Evolutionary conservation across 306 rosid genomes (phyloP).

Genomic region (Geum urbanum): DNA sequence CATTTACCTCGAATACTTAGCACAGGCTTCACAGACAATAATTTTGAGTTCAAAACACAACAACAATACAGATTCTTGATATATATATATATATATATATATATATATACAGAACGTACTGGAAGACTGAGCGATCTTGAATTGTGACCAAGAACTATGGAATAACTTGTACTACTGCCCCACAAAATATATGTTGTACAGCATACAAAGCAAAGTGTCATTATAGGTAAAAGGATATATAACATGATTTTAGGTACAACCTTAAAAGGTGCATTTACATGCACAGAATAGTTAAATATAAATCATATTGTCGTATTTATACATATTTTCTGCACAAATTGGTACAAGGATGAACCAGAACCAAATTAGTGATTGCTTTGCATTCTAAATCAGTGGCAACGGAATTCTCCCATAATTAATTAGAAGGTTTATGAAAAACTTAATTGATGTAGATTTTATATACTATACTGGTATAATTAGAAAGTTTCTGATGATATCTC

Average conservation of each 20-base stretch:
- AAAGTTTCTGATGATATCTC: slow-evolving; percentile 19
- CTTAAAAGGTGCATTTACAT: slow-evolving; percentile 8
- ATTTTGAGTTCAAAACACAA: slow-evolving; percentile 1
- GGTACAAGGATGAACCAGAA: slow-evolving; percentile 17
- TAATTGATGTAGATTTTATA: slow-evolving; percentile 22
- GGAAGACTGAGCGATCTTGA: background rate
- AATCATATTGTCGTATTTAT: slow-evolving; percentile 15
- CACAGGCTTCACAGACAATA: background rate
- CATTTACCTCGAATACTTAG: background rate
- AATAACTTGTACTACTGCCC: slow-evolving; percentile 34
- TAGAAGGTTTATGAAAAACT: slow-evolving; percentile 29
- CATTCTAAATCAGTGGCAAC: too few relatives aligned
- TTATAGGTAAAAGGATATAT: background rate
- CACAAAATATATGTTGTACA: slow-evolving; percentile 38
- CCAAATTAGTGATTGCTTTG: slow-evolving; percentile 26
- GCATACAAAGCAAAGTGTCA: slow-evolving; percentile 30
- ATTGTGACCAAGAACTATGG: slow-evolving; percentile 32
- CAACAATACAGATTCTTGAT: slow-evolving; percentile 14
- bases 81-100: background rate
- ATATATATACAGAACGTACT: background rate
- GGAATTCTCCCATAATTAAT: slow-evolving; percentile 9
- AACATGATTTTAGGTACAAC: slow-evolving; percentile 41
- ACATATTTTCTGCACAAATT: slow-evolving; percentile 24
- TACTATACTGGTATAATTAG: background rate
- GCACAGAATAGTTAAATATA: slow-evolving; percentile 24